Percentiles rank a stretch among this genome's conserved stretches.
Conservation (phyloP, 768 basidiomycete genomes). For the Suillus lakei region DNA sequence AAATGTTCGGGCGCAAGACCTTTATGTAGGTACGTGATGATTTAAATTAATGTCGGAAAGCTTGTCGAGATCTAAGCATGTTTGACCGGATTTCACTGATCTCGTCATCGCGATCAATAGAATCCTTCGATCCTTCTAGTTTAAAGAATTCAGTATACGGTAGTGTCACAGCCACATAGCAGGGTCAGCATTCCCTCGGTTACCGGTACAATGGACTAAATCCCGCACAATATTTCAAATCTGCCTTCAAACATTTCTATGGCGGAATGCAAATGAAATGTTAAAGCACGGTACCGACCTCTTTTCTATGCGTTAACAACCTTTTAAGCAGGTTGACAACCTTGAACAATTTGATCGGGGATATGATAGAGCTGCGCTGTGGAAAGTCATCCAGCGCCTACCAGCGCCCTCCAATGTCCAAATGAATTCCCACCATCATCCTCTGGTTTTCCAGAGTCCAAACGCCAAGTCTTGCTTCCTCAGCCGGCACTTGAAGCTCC, state of each 20-base stretch:
- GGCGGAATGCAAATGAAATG: not conserved
- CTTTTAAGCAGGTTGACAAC: too few species aligned
- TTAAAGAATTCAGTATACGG: not conserved
- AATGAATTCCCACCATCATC: constrained; percentile 2
- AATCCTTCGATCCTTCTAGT: constrained; percentile 3
- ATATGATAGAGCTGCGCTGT: not conserved
- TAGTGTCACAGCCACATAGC: constrained; percentile 1
- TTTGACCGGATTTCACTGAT: not conserved
- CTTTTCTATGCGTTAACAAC: too few species aligned
- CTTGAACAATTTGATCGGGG: not conserved
- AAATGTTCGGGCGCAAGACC: constrained; percentile 6
- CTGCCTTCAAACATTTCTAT: not conserved
- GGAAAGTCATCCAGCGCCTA: not conserved
- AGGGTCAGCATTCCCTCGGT: not conserved
- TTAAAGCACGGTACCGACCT: not conserved
- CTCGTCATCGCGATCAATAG: not conserved
- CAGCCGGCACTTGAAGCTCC: not conserved
- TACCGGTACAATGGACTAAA: not conserved
- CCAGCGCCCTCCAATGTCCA: not conserved
- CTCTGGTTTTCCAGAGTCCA: not conserved
- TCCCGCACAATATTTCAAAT: not conserved
- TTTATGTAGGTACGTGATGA: constrained; percentile 37
- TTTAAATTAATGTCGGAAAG: constrained; percentile 31
- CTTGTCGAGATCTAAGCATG: constrained; percentile 13
- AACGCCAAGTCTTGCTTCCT: not conserved